Conservation (phyloP, 2,329 filamentous ascomycete species). For the Penicillium sp. region DNA sequence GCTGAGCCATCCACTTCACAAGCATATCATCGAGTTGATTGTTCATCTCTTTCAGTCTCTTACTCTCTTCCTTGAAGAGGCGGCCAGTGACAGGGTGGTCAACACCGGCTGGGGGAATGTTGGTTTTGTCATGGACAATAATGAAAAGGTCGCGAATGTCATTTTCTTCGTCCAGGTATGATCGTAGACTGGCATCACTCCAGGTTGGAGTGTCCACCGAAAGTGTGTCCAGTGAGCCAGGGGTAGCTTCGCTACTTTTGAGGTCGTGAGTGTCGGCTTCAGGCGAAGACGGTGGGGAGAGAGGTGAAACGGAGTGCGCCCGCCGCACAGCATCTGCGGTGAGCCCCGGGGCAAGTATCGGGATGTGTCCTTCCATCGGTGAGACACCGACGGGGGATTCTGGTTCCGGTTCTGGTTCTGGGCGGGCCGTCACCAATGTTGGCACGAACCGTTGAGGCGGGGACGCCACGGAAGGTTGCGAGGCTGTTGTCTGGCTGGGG, state of each 20-base stretch:
- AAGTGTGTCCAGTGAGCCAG: constrained; percentile 56
- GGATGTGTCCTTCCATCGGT: constrained; percentile 48
- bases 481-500: constrained; percentile 22
- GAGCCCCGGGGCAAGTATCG: constrained; percentile 61
- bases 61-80: constrained; percentile 84
- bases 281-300: constrained; percentile 62
- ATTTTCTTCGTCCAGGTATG: constrained; percentile 86
- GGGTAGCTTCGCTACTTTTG: constrained; percentile 43
- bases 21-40: constrained; percentile 87
- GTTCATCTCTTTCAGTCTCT: constrained; percentile 82
- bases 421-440: constrained; percentile 17
- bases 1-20: constrained; percentile 69
- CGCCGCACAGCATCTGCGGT: constrained; percentile 71
- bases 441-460: constrained; percentile 32
- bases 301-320: constrained; percentile 58
- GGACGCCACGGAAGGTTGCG: constrained; percentile 27
- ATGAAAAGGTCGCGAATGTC: constrained; percentile 88
- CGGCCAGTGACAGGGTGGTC: constrained; percentile 82
- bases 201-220: constrained; percentile 65
- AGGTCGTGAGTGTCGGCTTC: constrained; percentile 28
- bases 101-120: constrained; percentile 73
- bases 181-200: constrained; percentile 82
- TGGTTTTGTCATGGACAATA: constrained; percentile 89
- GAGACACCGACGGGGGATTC: constrained; percentile 71
- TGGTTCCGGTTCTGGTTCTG: constrained; percentile 49